Conservation (phyloP, 2,329 filamentous ascomycete genomes). For the Colletotrichum lini region DNA sequence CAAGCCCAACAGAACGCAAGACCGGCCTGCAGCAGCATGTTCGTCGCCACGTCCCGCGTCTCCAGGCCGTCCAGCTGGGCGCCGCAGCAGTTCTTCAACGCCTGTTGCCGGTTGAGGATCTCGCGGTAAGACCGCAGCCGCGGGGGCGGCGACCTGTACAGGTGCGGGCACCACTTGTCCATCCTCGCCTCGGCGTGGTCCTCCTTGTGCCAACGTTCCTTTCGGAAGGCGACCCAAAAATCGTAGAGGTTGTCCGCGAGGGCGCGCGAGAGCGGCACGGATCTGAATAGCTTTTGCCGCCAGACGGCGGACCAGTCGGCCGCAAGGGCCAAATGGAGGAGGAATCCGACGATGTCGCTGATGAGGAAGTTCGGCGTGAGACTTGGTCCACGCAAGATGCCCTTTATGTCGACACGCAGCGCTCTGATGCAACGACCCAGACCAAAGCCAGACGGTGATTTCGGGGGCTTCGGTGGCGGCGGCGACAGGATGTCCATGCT, state of each 20-base stretch:
- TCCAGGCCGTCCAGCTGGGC: slow-evolving; percentile 23
- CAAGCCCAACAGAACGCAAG: slow-evolving; percentile 35
- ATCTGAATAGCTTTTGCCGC: slow-evolving; percentile 9
- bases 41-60: slow-evolving; percentile 23
- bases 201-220: slow-evolving; percentile 35
- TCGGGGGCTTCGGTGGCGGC: background rate
- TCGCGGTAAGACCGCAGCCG: slow-evolving; percentile 39
- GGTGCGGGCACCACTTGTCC: slow-evolving; percentile 24
- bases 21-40: slow-evolving; percentile 32
- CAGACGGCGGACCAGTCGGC: slow-evolving; percentile 25
- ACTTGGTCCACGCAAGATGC: slow-evolving; percentile 9
- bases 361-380: slow-evolving; percentile 14
- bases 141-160: slow-evolving; percentile 18
- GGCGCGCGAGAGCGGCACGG: slow-evolving; percentile 1
- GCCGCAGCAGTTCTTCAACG: slow-evolving; percentile 34
- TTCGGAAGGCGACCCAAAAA: slow-evolving; percentile 23
- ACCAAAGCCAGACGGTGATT: background rate
- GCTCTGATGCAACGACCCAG: slow-evolving; percentile 27
- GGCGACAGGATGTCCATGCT: slow-evolving; percentile 14
- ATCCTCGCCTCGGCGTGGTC: slow-evolving; percentile 17
- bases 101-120: slow-evolving; percentile 42
- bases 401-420: slow-evolving; percentile 17
- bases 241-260: background rate
- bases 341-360: slow-evolving; percentile 28
- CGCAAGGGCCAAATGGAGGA: slow-evolving; percentile 12